These are phyloP conservation scores for Takashimella tepidaria DNA, from an alignment of 1,284 basidiomycete genomes.

Conservation along the genomic window DNA sequence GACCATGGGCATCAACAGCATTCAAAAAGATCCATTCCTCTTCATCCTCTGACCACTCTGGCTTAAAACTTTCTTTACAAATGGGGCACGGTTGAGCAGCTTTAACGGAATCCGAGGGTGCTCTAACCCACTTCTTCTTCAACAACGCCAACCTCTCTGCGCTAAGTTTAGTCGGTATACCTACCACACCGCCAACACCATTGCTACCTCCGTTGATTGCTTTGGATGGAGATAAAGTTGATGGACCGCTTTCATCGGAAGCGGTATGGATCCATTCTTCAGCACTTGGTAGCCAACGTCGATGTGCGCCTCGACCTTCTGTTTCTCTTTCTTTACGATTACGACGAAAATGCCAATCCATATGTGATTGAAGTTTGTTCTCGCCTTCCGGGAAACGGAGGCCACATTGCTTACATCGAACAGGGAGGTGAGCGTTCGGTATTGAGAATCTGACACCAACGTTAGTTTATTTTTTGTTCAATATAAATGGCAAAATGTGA, in stretches of 20 bases:
- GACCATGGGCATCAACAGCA: conserved; percentile 73
- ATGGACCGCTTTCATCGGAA: conserved; percentile 28
- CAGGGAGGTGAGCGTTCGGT: conserved; percentile 67
- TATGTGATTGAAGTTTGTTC: conserved; percentile 69
- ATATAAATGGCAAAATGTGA: no score
- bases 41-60: conserved; percentile 91
- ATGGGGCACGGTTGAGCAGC: conserved; percentile 86
- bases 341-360: conserved; percentile 96
- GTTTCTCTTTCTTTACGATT: conserved; percentile 85
- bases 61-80: conserved; percentile 90
- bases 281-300: conserved; percentile 81
- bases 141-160: conserved; percentile 71
- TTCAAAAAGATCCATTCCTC: conserved; percentile 99
- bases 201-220: conserved; percentile 3
- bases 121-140: conserved; percentile 73
- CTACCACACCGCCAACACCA: no score
- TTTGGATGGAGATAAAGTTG: conserved; percentile 12
- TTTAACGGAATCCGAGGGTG: conserved; percentile 67
- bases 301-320: conserved; percentile 76
- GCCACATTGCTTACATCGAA: conserved; percentile 92
- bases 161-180: conserved; percentile 39
- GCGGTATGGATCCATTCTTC: conserved; percentile 59
- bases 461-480: conserved; percentile 1
- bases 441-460: conserved; percentile 46
- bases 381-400: conserved; percentile 71